Evolutionary conservation across 2,329 filamentous ascomycete species (phyloP), one percentile per base, ranked within the genome.

Genomic region (Polytolypa hystricis): DNA sequence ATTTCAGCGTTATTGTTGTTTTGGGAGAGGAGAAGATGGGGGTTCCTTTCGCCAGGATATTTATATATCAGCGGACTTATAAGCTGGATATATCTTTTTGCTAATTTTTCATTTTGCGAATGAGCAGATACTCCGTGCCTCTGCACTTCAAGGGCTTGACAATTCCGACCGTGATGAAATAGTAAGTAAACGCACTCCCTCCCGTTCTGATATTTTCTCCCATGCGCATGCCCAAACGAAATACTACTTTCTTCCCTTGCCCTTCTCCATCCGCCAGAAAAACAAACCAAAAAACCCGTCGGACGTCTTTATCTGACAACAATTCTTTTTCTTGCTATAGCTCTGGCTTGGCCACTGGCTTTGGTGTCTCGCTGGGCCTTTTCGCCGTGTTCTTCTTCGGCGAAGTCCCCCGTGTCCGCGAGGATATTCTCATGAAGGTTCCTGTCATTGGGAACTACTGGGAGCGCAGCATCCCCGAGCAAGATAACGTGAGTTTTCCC

Each of bases 311-410:
- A 25, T 25, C n/a, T 25, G 21, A 25, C 7, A 25, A 7, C 21
- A 25, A 25, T n/a, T n/a, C n/a, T n/a, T n/a, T n/a, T n/a, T n/a
- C n/a, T n/a, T n/a, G n/a, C n/a, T n/a, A n/a, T 29, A 66, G 64
- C 46, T 67, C 58, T 39, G 46, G 52, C 37, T 65, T 74, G 33
- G 69, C 65, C 30, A 67, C 59, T 37, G 64, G 64, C 31, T 77
- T 78, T 58, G 75, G 72, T 46, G 70, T 66, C 43, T 64, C 67
- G 31, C 66, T 70, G 28, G 74, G 71, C 44, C 61, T 73, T 53
- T 73, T 74, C 57, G 72, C 70, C 25, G 54, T 79, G 48, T 78
- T 74, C 64, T 75, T 79, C 67, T 73, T 79, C 61, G 70, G 72
- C 49, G 74, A 77, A 49, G 66, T 79, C 17, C 75, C 75, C 41